Percentiles rank a stretch among this genome's conserved stretches.
Evolutionary conservation across 768 basidiomycete genomes (phyloP).

Genomic region (Tylopilus cervinicoccineus): DNA sequence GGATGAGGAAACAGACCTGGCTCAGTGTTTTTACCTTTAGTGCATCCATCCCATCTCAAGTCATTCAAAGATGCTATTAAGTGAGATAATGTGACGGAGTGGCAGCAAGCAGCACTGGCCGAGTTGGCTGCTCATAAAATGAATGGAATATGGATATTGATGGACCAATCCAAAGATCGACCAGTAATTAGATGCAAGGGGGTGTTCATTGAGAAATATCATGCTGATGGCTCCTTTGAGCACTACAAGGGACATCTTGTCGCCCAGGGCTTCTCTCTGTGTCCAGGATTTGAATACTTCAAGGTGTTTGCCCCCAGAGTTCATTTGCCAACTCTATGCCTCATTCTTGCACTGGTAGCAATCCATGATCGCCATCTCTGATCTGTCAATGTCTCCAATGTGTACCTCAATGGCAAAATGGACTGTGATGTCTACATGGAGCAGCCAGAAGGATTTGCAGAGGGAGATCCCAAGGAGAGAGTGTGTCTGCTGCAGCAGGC

Average conservation of each 20-base stretch:
- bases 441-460: background rate
- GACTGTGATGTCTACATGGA: background rate
- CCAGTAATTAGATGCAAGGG: slow-evolving; percentile 32
- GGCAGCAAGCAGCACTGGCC: background rate
- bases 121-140: background rate
- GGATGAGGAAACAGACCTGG: too few species aligned
- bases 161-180: slow-evolving; percentile 2
- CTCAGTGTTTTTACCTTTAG: too few species aligned
- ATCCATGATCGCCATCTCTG: background rate
- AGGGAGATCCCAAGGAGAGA: too few species aligned
- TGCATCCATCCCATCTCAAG: too few species aligned
- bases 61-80: too few species aligned
- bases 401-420: background rate
- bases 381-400: background rate
- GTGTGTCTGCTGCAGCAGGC: too few species aligned
- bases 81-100: too few species aligned
- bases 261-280: slow-evolving; percentile 15
- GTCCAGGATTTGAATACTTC: slow-evolving; percentile 31
- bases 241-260: slow-evolving; percentile 38
- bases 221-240: slow-evolving; percentile 26
- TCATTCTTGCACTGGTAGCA: background rate
- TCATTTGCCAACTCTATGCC: background rate
- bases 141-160: background rate
- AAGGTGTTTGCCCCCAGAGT: slow-evolving; percentile 31
- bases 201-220: slow-evolving; percentile 29